Evolutionary conservation across 192 early-diverging fungal genomes (phyloP).

Genomic region (Gigaspora rosea): DNA sequence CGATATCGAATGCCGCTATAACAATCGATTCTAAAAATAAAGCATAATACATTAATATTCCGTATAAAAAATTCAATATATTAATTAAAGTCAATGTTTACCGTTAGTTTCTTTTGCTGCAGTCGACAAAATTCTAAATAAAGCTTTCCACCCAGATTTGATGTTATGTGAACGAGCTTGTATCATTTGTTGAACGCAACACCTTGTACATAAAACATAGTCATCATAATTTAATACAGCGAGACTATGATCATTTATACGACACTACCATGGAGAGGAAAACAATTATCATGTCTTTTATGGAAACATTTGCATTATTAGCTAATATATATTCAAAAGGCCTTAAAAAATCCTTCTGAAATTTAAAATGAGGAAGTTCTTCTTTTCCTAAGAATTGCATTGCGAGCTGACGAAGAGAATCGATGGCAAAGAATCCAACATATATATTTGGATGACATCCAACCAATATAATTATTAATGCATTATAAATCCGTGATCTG

Average conservation of each 20-base stretch:
- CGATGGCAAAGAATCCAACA: conserved; percentile 87
- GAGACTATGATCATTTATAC: neutral
- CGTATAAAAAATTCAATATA: neutral
- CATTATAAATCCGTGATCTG: too few relatives aligned
- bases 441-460: conserved; percentile 82
- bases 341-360: conserved; percentile 92
- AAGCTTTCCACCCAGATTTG: conserved; percentile 79
- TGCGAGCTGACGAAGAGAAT: conserved; percentile 86
- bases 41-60: neutral
- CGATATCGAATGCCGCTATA: conserved; percentile 73
- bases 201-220: conserved; percentile 44
- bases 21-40: conserved; percentile 63
- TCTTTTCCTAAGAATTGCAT: conserved; percentile 96
- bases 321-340: conserved; percentile 82
- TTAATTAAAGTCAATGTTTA: neutral
- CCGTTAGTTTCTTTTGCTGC: conserved; percentile 63
- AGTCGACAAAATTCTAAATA: conserved; percentile 62
- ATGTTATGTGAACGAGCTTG: conserved; percentile 74
- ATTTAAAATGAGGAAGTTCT: conserved; percentile 90
- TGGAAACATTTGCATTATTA: conserved; percentile 70
- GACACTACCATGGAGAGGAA: neutral
- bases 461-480: conserved; percentile 41
- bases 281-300: conserved; percentile 70
- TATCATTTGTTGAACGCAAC: conserved; percentile 77
- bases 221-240: neutral